Conservation (phyloP, 2,329 filamentous ascomycete species). For the Fusarium equiseti region DNA sequence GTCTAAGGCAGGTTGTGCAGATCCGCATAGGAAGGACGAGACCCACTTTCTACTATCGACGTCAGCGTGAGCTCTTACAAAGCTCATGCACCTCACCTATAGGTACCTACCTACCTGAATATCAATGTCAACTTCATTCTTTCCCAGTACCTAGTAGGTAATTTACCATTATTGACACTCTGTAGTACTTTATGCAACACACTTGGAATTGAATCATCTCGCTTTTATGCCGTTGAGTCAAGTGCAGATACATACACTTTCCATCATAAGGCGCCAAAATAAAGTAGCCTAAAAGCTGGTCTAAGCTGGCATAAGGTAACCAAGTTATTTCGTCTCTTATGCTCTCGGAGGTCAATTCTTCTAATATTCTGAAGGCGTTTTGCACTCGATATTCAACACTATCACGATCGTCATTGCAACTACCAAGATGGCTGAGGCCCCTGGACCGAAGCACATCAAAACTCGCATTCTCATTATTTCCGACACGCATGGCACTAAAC, state of each 20-base stretch:
- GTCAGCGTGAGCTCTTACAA: conserved; percentile 15
- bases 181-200: neutral
- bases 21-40: neutral
- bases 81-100: neutral
- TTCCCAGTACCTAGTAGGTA: neutral
- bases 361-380: neutral
- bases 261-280: neutral
- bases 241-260: neutral
- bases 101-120: neutral
- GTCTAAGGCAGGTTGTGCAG: neutral
- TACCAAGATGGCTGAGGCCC: conserved; percentile 18
- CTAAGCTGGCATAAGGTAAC: too few relatives aligned
- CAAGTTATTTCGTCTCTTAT: too few relatives aligned
- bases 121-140: neutral
- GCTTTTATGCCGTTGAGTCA: neutral
- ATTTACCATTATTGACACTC: neutral
- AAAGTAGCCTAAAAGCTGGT: too few relatives aligned
- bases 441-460: conserved; percentile 44
- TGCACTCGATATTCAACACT: neutral
- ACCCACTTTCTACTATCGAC: conserved; percentile 27
- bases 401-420: neutral
- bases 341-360: too few relatives aligned
- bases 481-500: conserved; percentile 52
- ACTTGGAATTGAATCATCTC: too few relatives aligned
- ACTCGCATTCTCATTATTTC: conserved; percentile 56